A percentile compares a stretch with the other conserved stretches of the same genome.
Evolutionary conservation across 1,139 yeast species (phyloP).

Genomic region (Eremothecium cymbalariae): DNA sequence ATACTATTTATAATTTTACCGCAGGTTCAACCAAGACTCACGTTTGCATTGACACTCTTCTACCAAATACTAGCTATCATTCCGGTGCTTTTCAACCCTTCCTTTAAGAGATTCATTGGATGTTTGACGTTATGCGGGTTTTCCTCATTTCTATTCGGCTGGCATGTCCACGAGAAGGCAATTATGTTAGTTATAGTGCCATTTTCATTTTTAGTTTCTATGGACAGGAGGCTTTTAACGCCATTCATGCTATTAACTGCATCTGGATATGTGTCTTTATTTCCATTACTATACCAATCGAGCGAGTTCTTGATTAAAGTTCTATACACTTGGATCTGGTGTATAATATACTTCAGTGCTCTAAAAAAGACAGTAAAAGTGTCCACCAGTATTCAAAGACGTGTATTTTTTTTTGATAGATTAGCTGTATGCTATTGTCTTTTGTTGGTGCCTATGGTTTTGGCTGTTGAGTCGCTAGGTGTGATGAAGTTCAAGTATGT

Average conservation of each 20-base stretch:
- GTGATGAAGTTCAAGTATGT: conserved; percentile 43
- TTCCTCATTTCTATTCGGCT: conserved; percentile 87
- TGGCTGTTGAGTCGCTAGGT: conserved; percentile 47
- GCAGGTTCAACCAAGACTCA: conserved; percentile 64
- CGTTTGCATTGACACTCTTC: conserved; percentile 71
- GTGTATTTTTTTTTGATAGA: conserved; percentile 63
- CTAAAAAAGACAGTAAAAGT: conserved; percentile 58
- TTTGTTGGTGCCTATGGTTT: conserved; percentile 59
- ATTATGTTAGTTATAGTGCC: conserved; percentile 85
- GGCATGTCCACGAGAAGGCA: conserved; percentile 99
- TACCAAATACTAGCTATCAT: conserved; percentile 68
- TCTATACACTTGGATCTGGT: conserved; percentile 79
- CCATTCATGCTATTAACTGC: conserved; percentile 61
- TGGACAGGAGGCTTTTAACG: conserved; percentile 62
- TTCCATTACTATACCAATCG: conserved; percentile 78
- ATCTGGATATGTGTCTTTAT: conserved; percentile 79
- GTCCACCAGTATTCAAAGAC: conserved; percentile 36
- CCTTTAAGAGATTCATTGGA: conserved; percentile 70
- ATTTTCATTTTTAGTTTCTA: conserved; percentile 63
- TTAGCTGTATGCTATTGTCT: conserved; percentile 58
- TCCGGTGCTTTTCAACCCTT: conserved; percentile 70
- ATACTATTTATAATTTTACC: conserved; percentile 76
- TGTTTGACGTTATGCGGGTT: conserved; percentile 83
- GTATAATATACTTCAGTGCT: conserved; percentile 64
- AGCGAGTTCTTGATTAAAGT: conserved; percentile 73